phyloP scores from a whole-genome alignment of 2,329 filamentous ascomycete species.

The Emydomyces testavorans region DNA sequence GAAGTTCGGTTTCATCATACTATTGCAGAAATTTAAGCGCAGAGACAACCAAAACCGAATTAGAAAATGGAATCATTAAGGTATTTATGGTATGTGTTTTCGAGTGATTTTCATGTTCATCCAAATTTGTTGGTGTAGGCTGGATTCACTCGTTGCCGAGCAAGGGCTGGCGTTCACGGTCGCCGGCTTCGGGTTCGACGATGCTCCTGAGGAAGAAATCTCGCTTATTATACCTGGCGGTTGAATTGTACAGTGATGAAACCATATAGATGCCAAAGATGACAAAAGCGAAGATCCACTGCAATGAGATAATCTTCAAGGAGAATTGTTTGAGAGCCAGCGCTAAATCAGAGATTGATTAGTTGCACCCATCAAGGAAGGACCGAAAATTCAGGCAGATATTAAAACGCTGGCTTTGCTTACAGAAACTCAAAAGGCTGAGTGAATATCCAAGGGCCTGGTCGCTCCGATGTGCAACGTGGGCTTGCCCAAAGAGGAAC shows the following conservation, averaged over 20 bases:
- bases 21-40: too few species aligned
- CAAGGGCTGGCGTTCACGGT: conserved; percentile 45
- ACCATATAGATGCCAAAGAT: conserved; percentile 65
- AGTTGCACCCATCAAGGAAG: conserved; percentile 8
- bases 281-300: conserved; percentile 86
- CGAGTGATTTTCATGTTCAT: neutral
- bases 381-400: neutral
- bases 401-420: conserved; percentile 18
- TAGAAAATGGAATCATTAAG: too few species aligned
- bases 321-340: conserved; percentile 69
- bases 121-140: neutral
- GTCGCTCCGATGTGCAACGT: conserved; percentile 62
- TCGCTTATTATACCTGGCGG: conserved; percentile 27
- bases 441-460: conserved; percentile 69
- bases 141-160: conserved; percentile 30
- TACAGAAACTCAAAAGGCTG: conserved; percentile 59
- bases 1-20: too few species aligned
- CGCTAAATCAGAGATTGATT: conserved; percentile 27
- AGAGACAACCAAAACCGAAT: too few species aligned
- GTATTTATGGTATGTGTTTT: neutral
- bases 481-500: conserved; percentile 63
- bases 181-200: conserved; percentile 31
- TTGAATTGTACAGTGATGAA: conserved; percentile 43
- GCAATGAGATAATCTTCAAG: conserved; percentile 60
- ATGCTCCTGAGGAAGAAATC: conserved; percentile 28